Evolutionary conservation across 202 grass and related monocot species (phyloP), one percentile per base, ranked within the genome.

Genomic region (Elaeis oleifera): DNA sequence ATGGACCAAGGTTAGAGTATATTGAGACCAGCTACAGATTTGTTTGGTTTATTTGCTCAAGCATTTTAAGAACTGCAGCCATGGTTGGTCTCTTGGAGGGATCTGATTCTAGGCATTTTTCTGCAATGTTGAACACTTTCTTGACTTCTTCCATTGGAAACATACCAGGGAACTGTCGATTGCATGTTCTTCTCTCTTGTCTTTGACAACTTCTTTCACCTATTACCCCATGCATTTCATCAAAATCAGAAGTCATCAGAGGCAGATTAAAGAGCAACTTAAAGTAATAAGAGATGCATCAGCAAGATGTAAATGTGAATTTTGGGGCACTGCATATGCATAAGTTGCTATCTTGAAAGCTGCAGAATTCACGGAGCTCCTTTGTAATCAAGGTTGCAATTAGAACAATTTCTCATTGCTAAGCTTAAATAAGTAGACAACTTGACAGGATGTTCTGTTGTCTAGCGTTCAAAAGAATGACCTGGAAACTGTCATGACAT

Each of bases 21-120:
- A 44, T 44, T 13, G 11, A 44, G 36, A 44, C 36, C 36, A 13
- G 36, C 9, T 39, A 18, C 51, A 18, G 20, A 50, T 17, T 52
- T 70, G 70, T 25, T n/a, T 53, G 26, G 54, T 72, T 72, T 2
- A 52, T 69, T 68, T 86, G 81, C 60, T 90, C 86, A 0, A 90
- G 83, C 73, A 88, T 80, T 53, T 80, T 88, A 20, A 84, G 69
- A 14, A 96, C 81, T 5, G 77, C 60, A 28, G 51, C 66, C 90
- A 96, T 90, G 15, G 80, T 68, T 29, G 78, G 81, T 15, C 81
- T 76, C 23, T 58, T 84, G 8, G 18, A 68, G 6, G 86, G 90
- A 58, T 96, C 84, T n/a, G 62, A 62, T 27, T 90, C 81, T 3
- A 85, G 78, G 73, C 90, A 96, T 75, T 71, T 84, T 50, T 90